These are phyloP conservation scores for Flaveria sonorensis DNA, from an alignment of 129 eudicot species.

Conservation along the genomic window DNA sequence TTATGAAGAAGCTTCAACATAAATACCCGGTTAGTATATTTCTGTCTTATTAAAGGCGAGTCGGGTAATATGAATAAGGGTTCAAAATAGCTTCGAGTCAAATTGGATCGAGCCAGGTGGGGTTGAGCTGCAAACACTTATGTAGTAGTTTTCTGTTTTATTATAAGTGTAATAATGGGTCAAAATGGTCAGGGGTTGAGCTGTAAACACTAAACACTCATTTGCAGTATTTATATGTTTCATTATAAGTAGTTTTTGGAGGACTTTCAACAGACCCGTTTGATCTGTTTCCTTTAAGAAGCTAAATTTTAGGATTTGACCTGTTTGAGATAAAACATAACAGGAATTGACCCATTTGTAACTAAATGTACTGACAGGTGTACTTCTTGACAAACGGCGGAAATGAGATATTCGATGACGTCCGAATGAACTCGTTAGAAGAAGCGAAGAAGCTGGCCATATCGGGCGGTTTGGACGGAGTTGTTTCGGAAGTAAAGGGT, in stretches of 20 bases:
- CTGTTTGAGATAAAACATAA: background rate
- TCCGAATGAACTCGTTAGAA: slow-evolving; percentile 73
- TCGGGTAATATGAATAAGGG: background rate
- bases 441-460: slow-evolving; percentile 68
- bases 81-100: background rate
- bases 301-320: background rate
- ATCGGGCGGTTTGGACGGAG: slow-evolving; percentile 77
- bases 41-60: background rate
- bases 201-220: background rate
- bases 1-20: slow-evolving; percentile 69
- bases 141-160: background rate
- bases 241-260: background rate
- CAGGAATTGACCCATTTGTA: background rate
- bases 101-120: background rate
- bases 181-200: background rate
- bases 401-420: slow-evolving; percentile 60
- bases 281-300: background rate
- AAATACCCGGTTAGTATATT: slow-evolving; percentile 56
- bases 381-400: slow-evolving; percentile 87
- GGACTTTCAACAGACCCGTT: background rate
- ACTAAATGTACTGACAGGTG: slow-evolving; percentile 19
- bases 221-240: no score
- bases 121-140: background rate
- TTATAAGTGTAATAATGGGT: background rate
- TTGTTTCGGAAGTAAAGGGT: slow-evolving; percentile 83